Evolutionary conservation across 306 rosid species (phyloP), one percentile per base, ranked within the genome.

Genomic region (Fagus crenata): DNA sequence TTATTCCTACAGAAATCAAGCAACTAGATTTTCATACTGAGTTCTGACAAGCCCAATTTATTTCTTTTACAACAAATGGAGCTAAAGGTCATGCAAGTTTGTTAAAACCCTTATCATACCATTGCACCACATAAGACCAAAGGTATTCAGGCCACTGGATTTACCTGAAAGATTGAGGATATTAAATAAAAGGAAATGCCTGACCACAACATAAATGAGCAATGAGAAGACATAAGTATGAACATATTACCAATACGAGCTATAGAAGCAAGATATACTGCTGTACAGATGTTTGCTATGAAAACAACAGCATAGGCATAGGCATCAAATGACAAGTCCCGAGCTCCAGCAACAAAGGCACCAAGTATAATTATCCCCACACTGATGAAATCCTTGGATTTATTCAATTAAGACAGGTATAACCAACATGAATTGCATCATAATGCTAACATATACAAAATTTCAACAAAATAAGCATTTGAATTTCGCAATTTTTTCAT

Each of bases 51-150:
- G 15, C 74, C 15, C 9, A 53, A 58, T 81, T 49, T 53, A 17
- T 37, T 61, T 36, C n/a, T 33, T 49, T 40, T 5, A 43, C 4
- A 64, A 53, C 9, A 67, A 22, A 82, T 3, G 79, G 33, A 51
- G 14, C 7, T 0, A 14, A 70, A 78, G 61, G 33, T 46, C 70
- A 73, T 31, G 75, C 36, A 49, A 54, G 17, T 77, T 36, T 36
- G 6, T 49, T 15, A n/a, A 46, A 78, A 32, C 41, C 49, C 65
- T 72, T 51, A 75, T 80, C 90, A 84, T 82, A 93, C 98, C 97
- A 74, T 91, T 93, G 73, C 96, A 88, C 98, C 97, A 93, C 87
- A 93, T 82, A 64, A 93, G 86, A 63, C 98, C 98, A 81, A 89
- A 93, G 76, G 89, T 71, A 75, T 83, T 88, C 18, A 93, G 90